Percentiles rank a stretch among this genome's conserved stretches.
Conservation (phyloP, 257 asterid genomes). For the Coffea eugenioides region DNA sequence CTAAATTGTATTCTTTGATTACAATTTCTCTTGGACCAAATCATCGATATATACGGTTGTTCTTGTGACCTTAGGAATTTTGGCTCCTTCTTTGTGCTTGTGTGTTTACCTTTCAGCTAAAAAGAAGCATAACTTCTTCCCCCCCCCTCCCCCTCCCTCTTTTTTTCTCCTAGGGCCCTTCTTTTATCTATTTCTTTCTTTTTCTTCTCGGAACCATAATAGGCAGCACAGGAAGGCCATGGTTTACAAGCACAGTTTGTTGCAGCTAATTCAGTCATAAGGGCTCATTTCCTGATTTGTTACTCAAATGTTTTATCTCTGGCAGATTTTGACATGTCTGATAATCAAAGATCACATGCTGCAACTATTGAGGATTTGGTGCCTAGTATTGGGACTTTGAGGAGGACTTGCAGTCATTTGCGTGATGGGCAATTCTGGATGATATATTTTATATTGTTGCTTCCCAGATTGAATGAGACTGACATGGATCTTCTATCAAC, state of each 20-base stretch:
- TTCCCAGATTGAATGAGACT: conserved; percentile 63
- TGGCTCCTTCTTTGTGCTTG: background rate
- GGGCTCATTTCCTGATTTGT: background rate
- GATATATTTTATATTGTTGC: conserved; percentile 64
- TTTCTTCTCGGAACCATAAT: background rate
- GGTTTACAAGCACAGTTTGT: background rate
- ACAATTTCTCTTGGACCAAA: background rate
- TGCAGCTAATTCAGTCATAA: background rate
- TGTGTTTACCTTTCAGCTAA: background rate
- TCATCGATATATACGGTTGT: background rate
- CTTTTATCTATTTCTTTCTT: background rate
- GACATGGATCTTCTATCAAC: conserved; percentile 59
- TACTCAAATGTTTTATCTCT: conserved; percentile 31
- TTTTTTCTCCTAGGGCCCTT: too few relatives aligned
- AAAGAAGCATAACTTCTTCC: background rate
- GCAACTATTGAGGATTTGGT: conserved; percentile 57
- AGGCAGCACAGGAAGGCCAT: background rate
- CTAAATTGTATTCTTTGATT: background rate
- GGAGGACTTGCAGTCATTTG: conserved; percentile 54
- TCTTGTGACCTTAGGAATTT: background rate
- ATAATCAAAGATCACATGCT: conserved; percentile 67
- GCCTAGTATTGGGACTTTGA: conserved; percentile 53
- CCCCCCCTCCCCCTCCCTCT: too few relatives aligned
- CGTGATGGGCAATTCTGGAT: conserved; percentile 66
- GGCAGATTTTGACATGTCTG: conserved; percentile 62